Evolutionary conservation across 2,329 filamentous ascomycete genomes (phyloP).

Genomic region (Fusarium sp.): DNA sequence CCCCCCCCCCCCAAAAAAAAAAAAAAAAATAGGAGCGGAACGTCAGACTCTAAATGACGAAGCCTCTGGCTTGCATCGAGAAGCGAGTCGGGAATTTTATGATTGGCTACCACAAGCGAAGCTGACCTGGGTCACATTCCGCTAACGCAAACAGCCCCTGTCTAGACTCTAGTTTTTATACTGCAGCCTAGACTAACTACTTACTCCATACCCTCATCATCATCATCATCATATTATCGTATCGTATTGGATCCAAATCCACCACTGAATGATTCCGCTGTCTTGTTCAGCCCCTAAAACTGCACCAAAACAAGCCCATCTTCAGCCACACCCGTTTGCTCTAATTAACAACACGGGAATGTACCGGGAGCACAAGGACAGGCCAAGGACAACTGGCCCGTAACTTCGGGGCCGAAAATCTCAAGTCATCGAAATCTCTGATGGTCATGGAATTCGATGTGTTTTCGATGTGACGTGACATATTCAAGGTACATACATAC

Average conservation of each 20-base stretch:
- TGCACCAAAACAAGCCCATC: background rate
- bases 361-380: background rate
- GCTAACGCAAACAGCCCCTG: constrained; percentile 27
- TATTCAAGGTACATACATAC: background rate
- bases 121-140: constrained; percentile 37
- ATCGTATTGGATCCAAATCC: background rate
- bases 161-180: constrained; percentile 11
- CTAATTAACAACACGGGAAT: background rate
- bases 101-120: constrained; percentile 46
- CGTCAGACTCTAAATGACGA: constrained; percentile 22
- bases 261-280: background rate
- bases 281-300: background rate
- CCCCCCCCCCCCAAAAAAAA: too few relatives aligned
- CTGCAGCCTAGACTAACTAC: background rate
- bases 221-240: background rate
- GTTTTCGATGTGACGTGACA: background rate
- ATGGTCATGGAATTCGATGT: background rate
- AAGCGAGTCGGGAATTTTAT: constrained; percentile 47
- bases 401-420: constrained; percentile 19
- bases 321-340: constrained; percentile 23
- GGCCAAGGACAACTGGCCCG: background rate
- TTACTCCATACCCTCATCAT: background rate
- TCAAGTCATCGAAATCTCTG: background rate
- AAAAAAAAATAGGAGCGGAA: constrained; percentile 9
- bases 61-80: constrained; percentile 41